Evolutionary conservation across 2,329 filamentous ascomycete genomes (phyloP), one percentile per base, ranked within the genome.

Genomic region (Alternaria tenuissima): DNA sequence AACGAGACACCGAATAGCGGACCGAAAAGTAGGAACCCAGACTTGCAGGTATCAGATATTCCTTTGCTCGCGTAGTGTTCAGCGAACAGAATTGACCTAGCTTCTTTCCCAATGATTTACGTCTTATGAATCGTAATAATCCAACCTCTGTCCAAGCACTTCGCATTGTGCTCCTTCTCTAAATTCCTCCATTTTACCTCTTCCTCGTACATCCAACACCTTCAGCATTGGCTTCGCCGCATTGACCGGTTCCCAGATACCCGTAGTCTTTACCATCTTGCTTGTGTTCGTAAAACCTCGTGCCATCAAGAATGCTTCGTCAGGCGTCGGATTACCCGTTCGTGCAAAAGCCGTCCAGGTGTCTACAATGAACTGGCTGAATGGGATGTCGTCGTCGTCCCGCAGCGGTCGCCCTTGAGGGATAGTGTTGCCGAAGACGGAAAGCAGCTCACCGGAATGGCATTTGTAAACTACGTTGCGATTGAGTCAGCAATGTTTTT

Each of bases 1-100:
- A 49, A 24, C 36, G 32, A 34, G 26, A 57, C 11, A 18, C 63
- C 69, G 39, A 66, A 73, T 24, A 14, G 3, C 24, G 24, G 18
- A 30, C 4, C 30, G 24, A 7, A 24, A n/a, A 36, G 18, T 12
- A 24, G 39, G 22, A 24, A 5, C 5, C 12, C 5, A 12, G 11
- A 14, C 20, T 16, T 3, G 39, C 3, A 16, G 6, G 3, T 16
- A 24, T 24, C 18, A 24, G 39, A 42, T 20, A 6, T 24, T 20
- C 39, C 24, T 16, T 42, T 42, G 5, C n/a, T 39, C n/a, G 36
- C n/a, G 36, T 39, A 7, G 36, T 18, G 9, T 20, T 8, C n/a
- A n/a, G n/a, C 36, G n/a, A 8, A 20, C n/a, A 7, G n/a, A 20
- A 20, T 20, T n/a, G 14, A 20, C 9, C 36, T 36, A 36, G 6